Percentiles rank a stretch among this genome's conserved stretches.
These are phyloP conservation scores for Tephrocybe rancida DNA, from an alignment of 768 basidiomycete genomes.

Conservation along the genomic window DNA sequence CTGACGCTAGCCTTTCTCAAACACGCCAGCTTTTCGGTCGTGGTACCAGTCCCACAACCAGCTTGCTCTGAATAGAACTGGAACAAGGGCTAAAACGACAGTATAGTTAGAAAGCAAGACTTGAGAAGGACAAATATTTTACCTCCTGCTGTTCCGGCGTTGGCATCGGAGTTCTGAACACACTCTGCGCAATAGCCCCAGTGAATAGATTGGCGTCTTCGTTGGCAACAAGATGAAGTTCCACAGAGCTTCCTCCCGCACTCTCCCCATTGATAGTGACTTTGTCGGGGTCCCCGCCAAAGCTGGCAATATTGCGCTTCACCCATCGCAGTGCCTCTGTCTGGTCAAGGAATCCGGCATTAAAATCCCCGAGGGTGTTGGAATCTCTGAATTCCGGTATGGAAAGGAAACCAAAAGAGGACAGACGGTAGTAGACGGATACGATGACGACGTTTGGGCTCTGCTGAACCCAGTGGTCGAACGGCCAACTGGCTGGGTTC, in stretches of 20 bases:
- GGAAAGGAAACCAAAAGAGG: slow-evolving; percentile 30
- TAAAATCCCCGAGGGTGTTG: slow-evolving; percentile 42
- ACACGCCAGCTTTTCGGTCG: slow-evolving; percentile 42
- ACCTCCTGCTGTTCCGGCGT: slow-evolving; percentile 56
- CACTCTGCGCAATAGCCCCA: slow-evolving; percentile 63
- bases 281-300: slow-evolving; percentile 34
- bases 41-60: slow-evolving; percentile 45
- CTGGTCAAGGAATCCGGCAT: slow-evolving; percentile 44
- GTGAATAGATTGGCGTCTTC: slow-evolving; percentile 49
- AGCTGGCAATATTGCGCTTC: slow-evolving; percentile 34
- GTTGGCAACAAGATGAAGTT: slow-evolving; percentile 46
- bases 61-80: slow-evolving; percentile 50
- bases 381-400: slow-evolving; percentile 29
- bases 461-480: slow-evolving; percentile 50
- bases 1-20: slow-evolving; percentile 52
- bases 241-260: slow-evolving; percentile 45
- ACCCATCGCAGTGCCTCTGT: slow-evolving; percentile 43
- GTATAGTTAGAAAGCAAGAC: not conserved
- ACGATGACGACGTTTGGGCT: slow-evolving; percentile 34
- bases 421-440: slow-evolving; percentile 33
- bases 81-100: slow-evolving; percentile 49
- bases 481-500: slow-evolving; percentile 56
- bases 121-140: not conserved
- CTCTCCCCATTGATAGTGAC: slow-evolving; percentile 40
- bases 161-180: slow-evolving; percentile 53